A percentile compares a stretch with the other conserved stretches of the same genome.
These are phyloP conservation scores for Fagopyrum esculentum DNA, from an alignment of 148 eudicot species.

Conservation along the genomic window DNA sequence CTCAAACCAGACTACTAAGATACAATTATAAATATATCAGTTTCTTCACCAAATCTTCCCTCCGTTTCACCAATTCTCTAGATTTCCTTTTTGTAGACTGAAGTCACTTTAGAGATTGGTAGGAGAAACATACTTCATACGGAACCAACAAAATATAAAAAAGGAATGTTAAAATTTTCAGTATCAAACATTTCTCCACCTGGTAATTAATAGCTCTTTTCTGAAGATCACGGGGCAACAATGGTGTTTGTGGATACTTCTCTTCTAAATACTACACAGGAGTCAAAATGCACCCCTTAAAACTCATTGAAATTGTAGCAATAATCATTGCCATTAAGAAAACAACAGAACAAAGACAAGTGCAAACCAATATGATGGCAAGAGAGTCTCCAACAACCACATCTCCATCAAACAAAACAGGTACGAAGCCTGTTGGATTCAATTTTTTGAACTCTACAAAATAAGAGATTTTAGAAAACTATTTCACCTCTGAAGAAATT, in stretches of 20 bases:
- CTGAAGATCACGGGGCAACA: conserved; percentile 71
- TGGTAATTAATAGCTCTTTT: conserved; percentile 71
- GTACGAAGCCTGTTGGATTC: conserved; percentile 73
- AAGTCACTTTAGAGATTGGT: background rate
- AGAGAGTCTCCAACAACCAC: conserved; percentile 63
- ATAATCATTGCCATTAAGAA: background rate
- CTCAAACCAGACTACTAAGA: background rate
- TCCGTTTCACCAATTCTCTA: background rate
- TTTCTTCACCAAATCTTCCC: background rate
- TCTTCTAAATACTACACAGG: conserved; percentile 65
- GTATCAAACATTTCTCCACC: conserved; percentile 27
- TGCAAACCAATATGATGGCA: conserved; percentile 74
- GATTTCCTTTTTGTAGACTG: background rate
- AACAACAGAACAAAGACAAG: background rate
- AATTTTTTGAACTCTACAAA: conserved; percentile 57
- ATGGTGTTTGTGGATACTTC: conserved; percentile 72
- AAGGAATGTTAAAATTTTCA: background rate
- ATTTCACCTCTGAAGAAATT: background rate
- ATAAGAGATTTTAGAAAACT: background rate
- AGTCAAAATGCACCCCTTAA: background rate
- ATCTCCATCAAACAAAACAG: conserved; percentile 70
- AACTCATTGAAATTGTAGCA: background rate
- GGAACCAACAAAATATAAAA: background rate
- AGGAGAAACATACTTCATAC: background rate
- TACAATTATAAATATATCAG: background rate